These are phyloP conservation scores for Coemansia sp. DNA, from an alignment of 192 early-diverging fungal species.

Conservation along the genomic window DNA sequence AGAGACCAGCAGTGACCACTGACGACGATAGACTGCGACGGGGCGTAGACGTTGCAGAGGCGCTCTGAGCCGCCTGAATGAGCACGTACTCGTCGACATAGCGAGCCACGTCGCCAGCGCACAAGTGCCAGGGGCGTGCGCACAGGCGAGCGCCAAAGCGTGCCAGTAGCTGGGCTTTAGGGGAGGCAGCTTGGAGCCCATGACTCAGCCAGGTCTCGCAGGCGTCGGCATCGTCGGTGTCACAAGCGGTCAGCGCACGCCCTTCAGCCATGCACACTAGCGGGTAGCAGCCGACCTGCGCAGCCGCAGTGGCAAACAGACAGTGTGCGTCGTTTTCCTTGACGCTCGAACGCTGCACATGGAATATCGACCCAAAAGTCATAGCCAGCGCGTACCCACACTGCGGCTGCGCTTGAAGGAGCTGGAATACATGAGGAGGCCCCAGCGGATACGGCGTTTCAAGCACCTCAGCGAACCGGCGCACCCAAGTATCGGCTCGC, in stretches of 20 bases:
- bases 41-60: conserved; percentile 1
- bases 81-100: conserved; percentile 40
- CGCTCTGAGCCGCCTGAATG: conserved; percentile 13
- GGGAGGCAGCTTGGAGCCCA: conserved; percentile 24
- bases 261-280: conserved; percentile 43
- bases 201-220: conserved; percentile 39
- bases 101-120: conserved; percentile 26
- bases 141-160: conserved; percentile 31
- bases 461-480: conserved; percentile 26
- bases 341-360: conserved; percentile 32
- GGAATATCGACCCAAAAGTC: conserved; percentile 27
- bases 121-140: conserved; percentile 26
- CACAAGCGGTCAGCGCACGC: conserved; percentile 29
- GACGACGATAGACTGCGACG: conserved; percentile 34
- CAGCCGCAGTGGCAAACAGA: conserved; percentile 44
- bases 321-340: conserved; percentile 43
- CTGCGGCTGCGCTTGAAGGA: conserved; percentile 43
- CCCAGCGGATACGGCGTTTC: conserved; percentile 34
- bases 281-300: conserved; percentile 45
- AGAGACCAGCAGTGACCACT: conserved; percentile 22
- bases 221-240: conserved; percentile 28
- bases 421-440: conserved; percentile 45
- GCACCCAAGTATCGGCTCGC: conserved; percentile 27
- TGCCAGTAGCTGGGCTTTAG: conserved; percentile 39
- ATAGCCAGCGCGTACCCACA: conserved; percentile 36